A percentile compares a stretch with the other conserved stretches of the same genome.
Conservation (phyloP, 2,329 filamentous ascomycete species). For the Samsoniella hepiali region DNA sequence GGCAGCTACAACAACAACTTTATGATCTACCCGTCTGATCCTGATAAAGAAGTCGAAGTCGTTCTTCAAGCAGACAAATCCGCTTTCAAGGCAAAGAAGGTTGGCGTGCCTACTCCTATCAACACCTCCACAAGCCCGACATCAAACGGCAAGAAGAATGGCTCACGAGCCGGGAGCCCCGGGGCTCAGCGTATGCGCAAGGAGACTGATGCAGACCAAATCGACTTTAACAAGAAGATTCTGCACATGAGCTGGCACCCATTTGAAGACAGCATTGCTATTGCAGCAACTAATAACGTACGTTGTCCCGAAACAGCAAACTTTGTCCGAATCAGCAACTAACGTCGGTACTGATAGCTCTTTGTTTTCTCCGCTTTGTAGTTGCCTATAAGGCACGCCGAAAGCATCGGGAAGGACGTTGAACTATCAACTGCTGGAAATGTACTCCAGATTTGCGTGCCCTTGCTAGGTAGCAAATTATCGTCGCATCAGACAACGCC, state of each 20-base stretch:
- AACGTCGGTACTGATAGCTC: slow-evolving; percentile 46
- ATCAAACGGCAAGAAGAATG: slow-evolving; percentile 74
- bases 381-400: neutral
- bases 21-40: slow-evolving; percentile 98
- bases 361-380: slow-evolving; percentile 77
- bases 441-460: slow-evolving; percentile 1
- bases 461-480: neutral
- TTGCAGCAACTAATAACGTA: slow-evolving; percentile 98
- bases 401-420: slow-evolving; percentile 6
- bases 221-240: slow-evolving; percentile 99
- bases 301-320: slow-evolving; percentile 40
- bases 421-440: slow-evolving; percentile 12
- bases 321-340: neutral
- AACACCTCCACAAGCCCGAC: slow-evolving; percentile 75
- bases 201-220: slow-evolving; percentile 98
- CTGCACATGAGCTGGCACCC: slow-evolving; percentile 99
- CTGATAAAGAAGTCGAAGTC: slow-evolving; percentile 93
- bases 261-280: slow-evolving; percentile 98
- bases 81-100: slow-evolving; percentile 99
- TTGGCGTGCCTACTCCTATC: slow-evolving; percentile 95
- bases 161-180: slow-evolving; percentile 84
- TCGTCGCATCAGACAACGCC: neutral
- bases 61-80: slow-evolving; percentile 98
- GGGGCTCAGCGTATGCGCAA: slow-evolving; percentile 89
- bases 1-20: slow-evolving; percentile 99